Conservation (phyloP, 768 basidiomycete species). For the Crepidotus variabilis region DNA sequence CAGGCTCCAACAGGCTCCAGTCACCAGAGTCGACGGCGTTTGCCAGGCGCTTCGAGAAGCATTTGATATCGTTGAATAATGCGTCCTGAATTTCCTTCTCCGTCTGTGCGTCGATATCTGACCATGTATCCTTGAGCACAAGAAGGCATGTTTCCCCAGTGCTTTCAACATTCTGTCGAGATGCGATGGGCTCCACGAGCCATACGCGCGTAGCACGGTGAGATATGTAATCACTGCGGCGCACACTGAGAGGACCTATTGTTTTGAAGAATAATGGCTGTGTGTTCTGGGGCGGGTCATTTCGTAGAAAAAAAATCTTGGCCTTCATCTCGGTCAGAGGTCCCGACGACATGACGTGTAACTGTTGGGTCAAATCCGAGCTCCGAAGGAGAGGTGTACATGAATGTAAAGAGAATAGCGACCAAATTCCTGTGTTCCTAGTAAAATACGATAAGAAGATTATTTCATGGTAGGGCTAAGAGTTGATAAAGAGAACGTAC, state of each 20-base stretch:
- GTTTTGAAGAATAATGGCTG: background rate
- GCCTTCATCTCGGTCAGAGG: no score
- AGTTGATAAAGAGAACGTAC: background rate
- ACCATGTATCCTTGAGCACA: background rate
- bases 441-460: no score
- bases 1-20: background rate
- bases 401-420: background rate
- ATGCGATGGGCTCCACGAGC: background rate
- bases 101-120: background rate
- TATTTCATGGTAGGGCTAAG: background rate
- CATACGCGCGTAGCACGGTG: background rate
- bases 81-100: background rate
- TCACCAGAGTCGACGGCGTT: no score
- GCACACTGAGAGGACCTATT: background rate
- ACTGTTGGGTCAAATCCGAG: background rate
- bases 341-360: background rate
- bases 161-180: background rate
- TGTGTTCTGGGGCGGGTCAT: background rate
- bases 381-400: background rate
- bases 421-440: no score
- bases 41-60: background rate
- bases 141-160: background rate
- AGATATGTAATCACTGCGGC: background rate
- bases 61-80: background rate
- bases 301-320: background rate